A percentile compares a stretch with the other conserved stretches of the same genome.
phyloP scores from a whole-genome alignment of 768 basidiomycete genomes.

The Boletus insuetus region DNA sequence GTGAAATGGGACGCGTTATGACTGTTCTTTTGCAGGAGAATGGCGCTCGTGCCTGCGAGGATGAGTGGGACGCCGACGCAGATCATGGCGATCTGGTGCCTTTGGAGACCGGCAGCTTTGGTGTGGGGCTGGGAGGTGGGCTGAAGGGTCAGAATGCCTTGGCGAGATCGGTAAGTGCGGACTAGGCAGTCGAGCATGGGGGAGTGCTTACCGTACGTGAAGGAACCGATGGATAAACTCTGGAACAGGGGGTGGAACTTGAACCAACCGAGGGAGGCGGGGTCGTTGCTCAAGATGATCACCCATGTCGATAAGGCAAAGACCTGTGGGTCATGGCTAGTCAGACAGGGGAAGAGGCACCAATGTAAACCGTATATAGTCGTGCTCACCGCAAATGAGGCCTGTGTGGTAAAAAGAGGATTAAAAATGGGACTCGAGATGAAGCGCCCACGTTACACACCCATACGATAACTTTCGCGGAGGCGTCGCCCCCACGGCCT shows the following conservation, averaged over 20 bases:
- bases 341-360: constrained; percentile 1
- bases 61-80: constrained; percentile 55
- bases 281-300: constrained; percentile 44
- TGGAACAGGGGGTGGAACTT: constrained; percentile 65
- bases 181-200: not conserved
- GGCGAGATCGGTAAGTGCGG: not conserved
- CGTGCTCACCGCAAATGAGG: constrained; percentile 17
- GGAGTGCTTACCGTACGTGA: constrained; percentile 55
- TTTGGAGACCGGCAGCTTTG: constrained; percentile 62
- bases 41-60: constrained; percentile 55
- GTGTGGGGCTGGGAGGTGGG: constrained; percentile 65
- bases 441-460: constrained; percentile 29
- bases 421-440: not conserved
- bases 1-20: constrained; percentile 56
- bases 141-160: constrained; percentile 75
- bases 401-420: not conserved
- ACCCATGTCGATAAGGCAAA: constrained; percentile 44
- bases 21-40: constrained; percentile 59
- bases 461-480: constrained; percentile 34
- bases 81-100: constrained; percentile 67
- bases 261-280: constrained; percentile 55
- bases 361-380: not conserved
- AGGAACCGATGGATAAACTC: constrained; percentile 49
- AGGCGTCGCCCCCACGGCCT: constrained; percentile 36
- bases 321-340: constrained; percentile 29